A percentile compares a stretch with the other conserved stretches of the same genome.
Conservation (phyloP, 768 basidiomycete species). For the Rhizopogon vulgaris region DNA sequence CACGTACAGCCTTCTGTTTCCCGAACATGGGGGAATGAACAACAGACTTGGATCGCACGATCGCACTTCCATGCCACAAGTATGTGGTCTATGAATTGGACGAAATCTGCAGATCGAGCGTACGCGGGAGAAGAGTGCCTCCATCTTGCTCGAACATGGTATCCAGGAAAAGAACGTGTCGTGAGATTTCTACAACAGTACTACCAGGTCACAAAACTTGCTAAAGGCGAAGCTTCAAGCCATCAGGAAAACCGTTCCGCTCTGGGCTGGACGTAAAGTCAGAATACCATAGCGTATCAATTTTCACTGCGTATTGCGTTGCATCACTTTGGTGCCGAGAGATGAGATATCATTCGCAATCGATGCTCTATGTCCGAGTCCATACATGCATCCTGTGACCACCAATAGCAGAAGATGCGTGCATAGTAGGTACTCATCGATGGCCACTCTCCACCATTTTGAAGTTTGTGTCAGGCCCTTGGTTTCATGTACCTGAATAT, state of each 20-base stretch:
- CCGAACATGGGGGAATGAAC: constrained; percentile 12
- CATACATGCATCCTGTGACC: constrained; percentile 7
- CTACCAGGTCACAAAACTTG: constrained; percentile 16
- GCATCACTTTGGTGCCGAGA: not conserved
- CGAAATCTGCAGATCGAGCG: constrained; percentile 19
- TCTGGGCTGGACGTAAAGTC: constrained; percentile 6
- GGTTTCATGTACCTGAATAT: constrained; percentile 13
- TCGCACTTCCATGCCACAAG: constrained; percentile 19
- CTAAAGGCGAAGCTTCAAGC: constrained; percentile 17
- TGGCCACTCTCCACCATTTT: constrained; percentile 15
- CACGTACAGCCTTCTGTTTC: constrained; percentile 17
- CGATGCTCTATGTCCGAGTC: constrained; percentile 4
- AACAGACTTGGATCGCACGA: too few species aligned
- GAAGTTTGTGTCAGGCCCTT: constrained; percentile 9
- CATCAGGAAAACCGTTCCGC: too few species aligned
- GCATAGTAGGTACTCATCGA: not conserved
- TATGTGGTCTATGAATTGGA: constrained; percentile 15
- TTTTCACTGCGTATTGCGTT: constrained; percentile 7
- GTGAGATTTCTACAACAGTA: constrained; percentile 17
- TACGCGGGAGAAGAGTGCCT: constrained; percentile 17
- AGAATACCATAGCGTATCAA: constrained; percentile 14
- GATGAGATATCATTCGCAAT: constrained; percentile 10
- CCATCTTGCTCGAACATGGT: constrained; percentile 10
- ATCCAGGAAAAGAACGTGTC: constrained; percentile 19
- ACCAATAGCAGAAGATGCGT: too few species aligned